Conservation (phyloP, 169 alveolate genomes). For the Theileria parva region DNA sequence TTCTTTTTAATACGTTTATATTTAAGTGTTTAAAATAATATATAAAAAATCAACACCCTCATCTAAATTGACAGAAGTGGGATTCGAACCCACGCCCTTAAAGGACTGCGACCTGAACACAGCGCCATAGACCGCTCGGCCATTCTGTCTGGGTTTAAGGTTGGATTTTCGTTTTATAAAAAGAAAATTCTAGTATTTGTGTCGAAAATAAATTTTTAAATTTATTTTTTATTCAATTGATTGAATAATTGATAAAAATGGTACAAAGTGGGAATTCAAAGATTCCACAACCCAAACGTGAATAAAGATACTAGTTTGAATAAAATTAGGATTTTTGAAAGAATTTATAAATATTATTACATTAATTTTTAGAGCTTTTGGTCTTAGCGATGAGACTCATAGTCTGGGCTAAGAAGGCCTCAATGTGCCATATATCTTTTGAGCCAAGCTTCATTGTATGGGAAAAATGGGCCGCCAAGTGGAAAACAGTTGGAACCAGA, state of each 20-base stretch:
- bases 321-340: neutral
- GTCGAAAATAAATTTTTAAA: too few species aligned
- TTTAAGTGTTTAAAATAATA: neutral
- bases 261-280: neutral
- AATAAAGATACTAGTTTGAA: neutral
- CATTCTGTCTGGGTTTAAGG: slow-evolving; percentile 59
- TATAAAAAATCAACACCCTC: neutral
- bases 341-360: too few species aligned
- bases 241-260: too few species aligned
- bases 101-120: slow-evolving; percentile 78
- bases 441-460: slow-evolving; percentile 78
- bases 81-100: slow-evolving; percentile 99
- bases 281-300: neutral
- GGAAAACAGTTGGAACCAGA: slow-evolving; percentile 39
- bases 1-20: neutral
- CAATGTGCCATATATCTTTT: slow-evolving; percentile 80
- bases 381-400: slow-evolving; percentile 57
- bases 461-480: slow-evolving; percentile 67
- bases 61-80: slow-evolving; percentile 86
- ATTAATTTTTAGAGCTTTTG: neutral
- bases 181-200: too few species aligned
- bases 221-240: neutral
- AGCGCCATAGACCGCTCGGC: slow-evolving; percentile 79
- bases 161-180: neutral
- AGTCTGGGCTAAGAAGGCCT: slow-evolving; percentile 79